Conservation (phyloP, 768 basidiomycete genomes). For the Tubosaeta sp. region DNA sequence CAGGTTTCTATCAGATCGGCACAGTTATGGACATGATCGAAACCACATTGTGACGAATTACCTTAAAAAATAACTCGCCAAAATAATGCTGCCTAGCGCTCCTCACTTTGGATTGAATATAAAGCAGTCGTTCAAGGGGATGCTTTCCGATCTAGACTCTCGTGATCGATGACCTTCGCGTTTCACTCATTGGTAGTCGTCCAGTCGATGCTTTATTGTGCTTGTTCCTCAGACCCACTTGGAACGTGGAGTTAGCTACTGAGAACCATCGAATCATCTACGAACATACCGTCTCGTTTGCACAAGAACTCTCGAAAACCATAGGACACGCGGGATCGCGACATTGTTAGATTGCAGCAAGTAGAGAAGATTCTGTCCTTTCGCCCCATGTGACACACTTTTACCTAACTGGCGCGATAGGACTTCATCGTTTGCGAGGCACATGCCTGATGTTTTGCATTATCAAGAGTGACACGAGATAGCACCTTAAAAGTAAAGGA, state of each 20-base stretch:
- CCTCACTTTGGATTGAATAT: too few species aligned
- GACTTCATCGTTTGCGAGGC: slow-evolving; percentile 76
- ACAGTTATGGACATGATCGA: not conserved
- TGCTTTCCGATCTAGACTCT: too few species aligned
- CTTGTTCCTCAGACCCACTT: slow-evolving; percentile 75
- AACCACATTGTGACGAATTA: slow-evolving; percentile 63
- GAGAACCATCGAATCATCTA: not conserved
- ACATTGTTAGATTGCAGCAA: slow-evolving; percentile 72
- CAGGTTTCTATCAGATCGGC: too few species aligned
- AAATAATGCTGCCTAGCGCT: too few species aligned
- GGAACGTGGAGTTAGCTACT: slow-evolving; percentile 1
- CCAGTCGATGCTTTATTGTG: too few species aligned
- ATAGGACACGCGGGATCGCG: slow-evolving; percentile 76
- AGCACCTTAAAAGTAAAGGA: slow-evolving; percentile 73
- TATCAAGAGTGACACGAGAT: slow-evolving; percentile 76
- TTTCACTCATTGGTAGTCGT: too few species aligned
- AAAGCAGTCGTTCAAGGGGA: slow-evolving; percentile 70
- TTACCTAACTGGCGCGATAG: slow-evolving; percentile 79
- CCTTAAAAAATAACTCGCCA: too few species aligned
- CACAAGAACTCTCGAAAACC: slow-evolving; percentile 84
- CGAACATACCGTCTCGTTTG: slow-evolving; percentile 68
- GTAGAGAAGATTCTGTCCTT: slow-evolving; percentile 80
- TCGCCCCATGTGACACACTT: slow-evolving; percentile 82
- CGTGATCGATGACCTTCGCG: too few species aligned
- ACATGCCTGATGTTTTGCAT: slow-evolving; percentile 71